Evolutionary conservation across 495 filamentous ascomycete species (phyloP), one percentile per base, ranked within the genome.

Genomic region (Hypoxylon perforatum): DNA sequence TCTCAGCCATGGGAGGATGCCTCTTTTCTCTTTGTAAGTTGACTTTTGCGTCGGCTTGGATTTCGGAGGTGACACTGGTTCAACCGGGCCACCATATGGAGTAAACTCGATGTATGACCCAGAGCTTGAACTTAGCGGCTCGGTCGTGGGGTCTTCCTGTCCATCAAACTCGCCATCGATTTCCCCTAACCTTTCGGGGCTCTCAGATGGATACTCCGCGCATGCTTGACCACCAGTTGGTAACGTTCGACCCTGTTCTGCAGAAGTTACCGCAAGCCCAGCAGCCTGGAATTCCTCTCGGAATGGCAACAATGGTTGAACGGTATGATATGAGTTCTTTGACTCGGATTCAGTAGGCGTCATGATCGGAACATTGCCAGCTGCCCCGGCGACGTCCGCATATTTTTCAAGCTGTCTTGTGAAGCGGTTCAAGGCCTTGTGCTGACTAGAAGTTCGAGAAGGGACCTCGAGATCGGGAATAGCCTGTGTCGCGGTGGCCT

Each of bases 181-280:
- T 14, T 51, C 28, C 21, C 5, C 41, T 8, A 53, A 39, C 6
- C 23, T 11, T n/a, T 54, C 48, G 18, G 52, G 28, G 14, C 65
- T 58, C 15, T 47, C 55, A 7, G 52, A 55, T 25, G 61, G 42
- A 22, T 41, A 53, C 7, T 54, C 44, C 11, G 44, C 33, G 14
- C 15, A 39, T 10, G 3, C 28, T 18, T 21, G 38, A 22, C 17
- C 52, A 18, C 45, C 15, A 35, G 30, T 22, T n/a, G 51, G 51
- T 33, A 61, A 48, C 41, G 55, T 36, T 33, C 28, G 69, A 8
- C 61, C 58, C 57, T 84, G 83, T 12, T 84, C 81, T 1, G 59
- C 53, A 11, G 83, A 82, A 21, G 83, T 84, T 3, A 84, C 78
- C 0, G 81, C 81, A 39, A 85, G 78, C 0, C 82, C 83, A 28